Evolutionary conservation across 306 rosid species (phyloP), one percentile per base, ranked within the genome.

Genomic region (Lagenaria siceraria): DNA sequence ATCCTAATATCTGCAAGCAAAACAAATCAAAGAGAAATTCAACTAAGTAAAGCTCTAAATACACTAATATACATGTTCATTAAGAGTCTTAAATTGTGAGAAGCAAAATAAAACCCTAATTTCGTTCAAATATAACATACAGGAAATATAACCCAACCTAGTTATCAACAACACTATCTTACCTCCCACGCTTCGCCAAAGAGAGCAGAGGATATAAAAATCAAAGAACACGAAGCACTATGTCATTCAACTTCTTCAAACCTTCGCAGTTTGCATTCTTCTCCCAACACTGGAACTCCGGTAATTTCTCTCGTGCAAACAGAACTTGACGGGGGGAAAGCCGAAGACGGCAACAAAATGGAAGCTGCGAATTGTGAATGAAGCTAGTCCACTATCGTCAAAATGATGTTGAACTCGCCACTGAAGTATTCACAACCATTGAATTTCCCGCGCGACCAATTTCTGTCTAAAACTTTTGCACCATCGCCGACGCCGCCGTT

Each of bases 1-100:
- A 21, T 51, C 76, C 56, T n/a, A 78, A 36, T 55, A 25, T 73
- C 78, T 78, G 75, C 66, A 75, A 73, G 63, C 12, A 74, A 35
- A 17, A 31, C 46, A 52, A 33, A 51, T 33, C 7, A 11, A 51
- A 31, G 49, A 51, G 25, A 53, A 71, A 3, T 25, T 8, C 24
- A 71, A 71, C 40, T 46, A 24, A 71, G 53, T 25, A 24, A 15
- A 71, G 1, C 40, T 48, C 22, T 43, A 25, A 48, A 48, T 7
- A 18, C 24, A 15, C 17, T 15, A 9, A 71, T 25, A 48, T 14
- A 42, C 74, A 48, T 8, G 59, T 22, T 43, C 48, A 1, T 13
- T 22, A 36, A 64, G 24, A 64, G 49, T 8, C 12, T 31, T 15
- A 19, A 64, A 36, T 4, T 1, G 52, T 40, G 33, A 1, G 15